Base-by-base conservation (phyloP, 768 basidiomycete genomes). In the Gloeopeniophorella convolvens region DNA sequence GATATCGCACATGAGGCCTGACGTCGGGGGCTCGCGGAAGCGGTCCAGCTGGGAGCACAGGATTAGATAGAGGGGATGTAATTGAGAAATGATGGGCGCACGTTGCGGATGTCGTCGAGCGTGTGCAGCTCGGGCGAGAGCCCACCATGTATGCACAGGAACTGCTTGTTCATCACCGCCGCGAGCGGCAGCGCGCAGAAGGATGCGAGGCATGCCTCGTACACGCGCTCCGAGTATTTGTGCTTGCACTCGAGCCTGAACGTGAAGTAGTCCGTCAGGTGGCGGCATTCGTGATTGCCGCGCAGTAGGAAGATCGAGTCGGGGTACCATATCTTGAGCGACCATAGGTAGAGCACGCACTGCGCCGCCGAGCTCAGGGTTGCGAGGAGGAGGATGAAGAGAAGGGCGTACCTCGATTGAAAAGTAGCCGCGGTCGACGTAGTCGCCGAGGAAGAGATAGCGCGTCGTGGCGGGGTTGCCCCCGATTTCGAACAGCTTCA, bases 171-270 rank as follows among this genome's bases (percentile, higher is more conserved):
- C 94, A 98, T 97, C 62, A 99, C 69, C 27, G 96, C 96, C 0
- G 95, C 95, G 10, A 99, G 78, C 2, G 96, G 96, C 1, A 99
- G 77, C 0, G 88, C 77, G 64, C 94, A 97, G 74, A 99, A 98
- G 0, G 90, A 90, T 18, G 95, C 86, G 89, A 97, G 92, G 76
- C 90, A 94, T 18, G 91, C 92, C 51, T 99, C 92, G 65, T 99
- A 99, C 51, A 99, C 79, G 20, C 82, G 82, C 60, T 97, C 95
- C 11, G 91, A 92, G 69, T 99, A 99, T 71, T 98, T 99, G 76
- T 98, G 96, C 71, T 95, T 95, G 74, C 94, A 96, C 74, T 97
- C 95, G 20, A 95, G 83, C 69, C 96, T 98, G 77, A 98, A 98
- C 31, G 94, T 98, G 66, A 96, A 98, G 69, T 98, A 97, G 64